phyloP scores from a whole-genome alignment of 2,329 filamentous ascomycete species.

The Onygenales sp. region DNA sequence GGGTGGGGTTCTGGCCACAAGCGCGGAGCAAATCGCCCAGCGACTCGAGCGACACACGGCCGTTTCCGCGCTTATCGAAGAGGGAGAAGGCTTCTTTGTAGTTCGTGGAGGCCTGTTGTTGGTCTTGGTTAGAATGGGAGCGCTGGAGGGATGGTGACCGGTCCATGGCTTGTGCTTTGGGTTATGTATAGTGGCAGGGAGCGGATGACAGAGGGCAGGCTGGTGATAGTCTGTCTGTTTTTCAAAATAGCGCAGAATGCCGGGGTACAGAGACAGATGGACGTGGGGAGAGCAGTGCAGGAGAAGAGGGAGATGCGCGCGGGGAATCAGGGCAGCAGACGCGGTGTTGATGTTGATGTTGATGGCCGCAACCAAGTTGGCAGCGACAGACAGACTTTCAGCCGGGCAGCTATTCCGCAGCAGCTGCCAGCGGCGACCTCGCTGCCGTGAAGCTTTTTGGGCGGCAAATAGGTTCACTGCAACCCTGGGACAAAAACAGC shows the following conservation, averaged over 20 bases:
- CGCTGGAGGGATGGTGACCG: slow-evolving; percentile 10
- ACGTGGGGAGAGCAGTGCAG: background rate
- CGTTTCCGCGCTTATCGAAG: slow-evolving; percentile 98
- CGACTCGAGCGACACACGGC: slow-evolving; percentile 75
- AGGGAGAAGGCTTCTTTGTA: slow-evolving; percentile 99
- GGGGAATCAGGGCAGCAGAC: background rate
- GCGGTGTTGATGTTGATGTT: background rate
- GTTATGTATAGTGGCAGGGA: background rate
- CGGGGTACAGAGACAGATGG: background rate
- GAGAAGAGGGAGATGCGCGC: background rate
- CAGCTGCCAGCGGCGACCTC: too few species aligned
- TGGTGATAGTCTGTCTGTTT: background rate
- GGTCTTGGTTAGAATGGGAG: slow-evolving; percentile 13
- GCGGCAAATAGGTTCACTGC: too few species aligned
- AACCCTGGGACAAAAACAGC: too few species aligned
- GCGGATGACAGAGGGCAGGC: background rate
- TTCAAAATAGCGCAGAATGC: background rate
- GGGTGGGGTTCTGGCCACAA: slow-evolving; percentile 94
- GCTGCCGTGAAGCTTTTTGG: too few species aligned
- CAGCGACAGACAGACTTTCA: background rate
- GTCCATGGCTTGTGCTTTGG: slow-evolving; percentile 16
- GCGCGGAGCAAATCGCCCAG: slow-evolving; percentile 91
- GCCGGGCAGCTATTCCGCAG: too few species aligned
- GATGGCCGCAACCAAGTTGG: background rate
- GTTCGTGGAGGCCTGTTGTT: slow-evolving; percentile 67